A percentile compares a stretch with the other conserved stretches of the same genome.
These are phyloP conservation scores for Austroboletus festivus DNA, from an alignment of 768 basidiomycete species.

Conservation along the genomic window DNA sequence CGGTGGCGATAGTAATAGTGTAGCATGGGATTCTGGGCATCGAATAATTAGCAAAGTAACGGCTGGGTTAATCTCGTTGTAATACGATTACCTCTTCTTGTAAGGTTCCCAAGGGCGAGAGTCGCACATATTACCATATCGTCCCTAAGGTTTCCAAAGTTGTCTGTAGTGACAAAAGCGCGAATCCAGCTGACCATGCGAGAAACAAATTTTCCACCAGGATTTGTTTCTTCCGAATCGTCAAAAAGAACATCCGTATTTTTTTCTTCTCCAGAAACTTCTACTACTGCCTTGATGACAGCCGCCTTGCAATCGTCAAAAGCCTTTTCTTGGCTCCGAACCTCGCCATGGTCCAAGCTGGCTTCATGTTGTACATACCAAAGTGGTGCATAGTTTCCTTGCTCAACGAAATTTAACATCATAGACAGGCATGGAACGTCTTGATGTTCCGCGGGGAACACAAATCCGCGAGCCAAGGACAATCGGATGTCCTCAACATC, in stretches of 20 bases:
- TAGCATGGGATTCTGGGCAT: constrained; percentile 53
- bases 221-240: constrained; percentile 48
- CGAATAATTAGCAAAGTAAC: constrained; percentile 9
- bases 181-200: constrained; percentile 78
- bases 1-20: constrained; percentile 61
- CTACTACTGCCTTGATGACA: constrained; percentile 81
- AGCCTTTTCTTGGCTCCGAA: constrained; percentile 63
- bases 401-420: constrained; percentile 73
- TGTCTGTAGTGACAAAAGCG: constrained; percentile 43
- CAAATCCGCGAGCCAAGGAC: constrained; percentile 63
- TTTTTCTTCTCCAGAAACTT: constrained; percentile 77
- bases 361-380: constrained; percentile 49
- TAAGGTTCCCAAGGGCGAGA: constrained; percentile 78
- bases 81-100: constrained; percentile 57
- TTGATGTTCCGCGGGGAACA: constrained; percentile 54
- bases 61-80: no score
- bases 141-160: constrained; percentile 44
- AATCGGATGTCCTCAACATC: constrained; percentile 76
- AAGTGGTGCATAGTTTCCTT: constrained; percentile 60
- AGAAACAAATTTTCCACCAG: constrained; percentile 70
- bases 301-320: constrained; percentile 85
- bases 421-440: constrained; percentile 56
- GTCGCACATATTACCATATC: constrained; percentile 83
- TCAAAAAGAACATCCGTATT: constrained; percentile 81
- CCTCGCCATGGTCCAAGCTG: constrained; percentile 38